Conservation (phyloP, 768 basidiomycete species). For the Mycena leptocephala region DNA sequence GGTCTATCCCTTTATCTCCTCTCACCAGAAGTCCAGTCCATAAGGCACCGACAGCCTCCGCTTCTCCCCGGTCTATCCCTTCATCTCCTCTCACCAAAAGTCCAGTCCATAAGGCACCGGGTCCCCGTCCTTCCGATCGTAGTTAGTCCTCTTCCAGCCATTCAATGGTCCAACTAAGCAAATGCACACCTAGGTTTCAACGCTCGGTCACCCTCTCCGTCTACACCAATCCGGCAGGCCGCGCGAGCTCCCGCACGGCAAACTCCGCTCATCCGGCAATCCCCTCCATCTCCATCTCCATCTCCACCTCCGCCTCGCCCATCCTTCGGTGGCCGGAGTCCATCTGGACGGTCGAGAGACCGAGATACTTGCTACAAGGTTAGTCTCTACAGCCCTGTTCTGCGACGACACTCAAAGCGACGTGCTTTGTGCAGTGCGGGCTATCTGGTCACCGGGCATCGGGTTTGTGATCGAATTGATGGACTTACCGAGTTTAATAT, state of each 20-base stretch:
- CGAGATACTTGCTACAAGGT: slow-evolving; percentile 8
- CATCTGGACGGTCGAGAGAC: slow-evolving; percentile 2
- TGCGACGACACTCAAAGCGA: neutral
- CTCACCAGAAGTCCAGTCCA: too few species aligned
- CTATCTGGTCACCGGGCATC: neutral
- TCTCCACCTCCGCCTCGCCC: neutral
- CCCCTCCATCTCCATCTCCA: neutral
- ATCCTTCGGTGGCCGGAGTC: neutral
- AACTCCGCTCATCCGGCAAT: neutral
- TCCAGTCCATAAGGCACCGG: neutral
- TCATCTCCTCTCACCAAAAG: neutral
- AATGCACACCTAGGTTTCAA: neutral
- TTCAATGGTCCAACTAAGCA: neutral
- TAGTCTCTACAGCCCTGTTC: neutral
- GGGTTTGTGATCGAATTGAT: neutral
- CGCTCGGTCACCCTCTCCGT: neutral
- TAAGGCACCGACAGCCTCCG: neutral
- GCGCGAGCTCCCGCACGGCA: neutral
- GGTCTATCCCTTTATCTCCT: too few species aligned
- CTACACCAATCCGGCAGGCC: neutral
- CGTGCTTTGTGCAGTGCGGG: neutral
- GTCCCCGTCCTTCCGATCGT: neutral
- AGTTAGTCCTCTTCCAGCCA: neutral
- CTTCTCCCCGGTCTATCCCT: neutral
- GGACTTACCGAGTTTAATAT: neutral